Percentiles rank a stretch among this genome's conserved stretches.
phyloP scores from a whole-genome alignment of 148 eudicot species.

The Beta vulgaris region DNA sequence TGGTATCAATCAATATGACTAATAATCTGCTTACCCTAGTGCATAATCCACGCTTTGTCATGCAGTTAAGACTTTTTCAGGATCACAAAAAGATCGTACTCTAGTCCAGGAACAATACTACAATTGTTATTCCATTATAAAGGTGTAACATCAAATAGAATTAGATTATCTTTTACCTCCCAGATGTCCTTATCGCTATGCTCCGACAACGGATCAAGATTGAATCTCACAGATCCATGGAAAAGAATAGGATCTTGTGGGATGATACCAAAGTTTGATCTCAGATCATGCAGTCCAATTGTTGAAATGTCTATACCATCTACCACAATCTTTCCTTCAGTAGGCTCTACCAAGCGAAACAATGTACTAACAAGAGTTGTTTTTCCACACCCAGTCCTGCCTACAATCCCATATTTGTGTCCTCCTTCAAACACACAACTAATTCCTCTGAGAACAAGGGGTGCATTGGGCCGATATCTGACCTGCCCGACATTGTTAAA shows the following conservation, averaged over 20 bases:
- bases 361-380: conserved; percentile 38
- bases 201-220: neutral
- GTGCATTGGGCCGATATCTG: conserved; percentile 35
- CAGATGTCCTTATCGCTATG: conserved; percentile 9
- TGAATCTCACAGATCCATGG: neutral
- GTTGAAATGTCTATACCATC: conserved; percentile 14
- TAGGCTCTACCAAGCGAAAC: conserved; percentile 28
- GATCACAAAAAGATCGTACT: too few species aligned
- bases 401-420: conserved; percentile 39
- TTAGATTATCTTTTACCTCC: neutral
- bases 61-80: too few species aligned
- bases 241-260: conserved; percentile 11
- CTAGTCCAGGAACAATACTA: too few species aligned
- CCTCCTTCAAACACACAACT: conserved; percentile 46
- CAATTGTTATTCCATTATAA: too few species aligned
- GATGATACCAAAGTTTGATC: neutral
- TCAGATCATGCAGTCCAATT: conserved; percentile 19
- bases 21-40: too few species aligned
- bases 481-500: conserved; percentile 23
- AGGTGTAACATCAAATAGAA: neutral
- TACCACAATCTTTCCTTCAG: conserved; percentile 18
- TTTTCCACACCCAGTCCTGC: conserved; percentile 35
- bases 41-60: too few species aligned
- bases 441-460: conserved; percentile 39
- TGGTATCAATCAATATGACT: too few species aligned